Evolutionary conservation across 176 grass and related monocot species (phyloP).

Genomic region (Cenchrus purpureus): DNA sequence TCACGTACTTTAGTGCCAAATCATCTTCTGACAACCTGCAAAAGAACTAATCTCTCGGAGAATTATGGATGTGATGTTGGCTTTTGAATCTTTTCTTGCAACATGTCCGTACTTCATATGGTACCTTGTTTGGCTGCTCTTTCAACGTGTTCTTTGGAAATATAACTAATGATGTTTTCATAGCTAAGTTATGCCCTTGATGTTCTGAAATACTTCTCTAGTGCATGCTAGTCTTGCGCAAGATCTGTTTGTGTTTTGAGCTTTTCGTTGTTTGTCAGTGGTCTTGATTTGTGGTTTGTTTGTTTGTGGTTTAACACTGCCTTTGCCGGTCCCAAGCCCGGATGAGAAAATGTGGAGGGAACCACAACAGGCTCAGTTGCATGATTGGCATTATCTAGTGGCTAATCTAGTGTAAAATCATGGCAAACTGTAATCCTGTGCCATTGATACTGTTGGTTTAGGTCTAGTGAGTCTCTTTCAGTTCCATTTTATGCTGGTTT

Average conservation of each 20-base stretch:
- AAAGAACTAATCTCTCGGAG: neutral
- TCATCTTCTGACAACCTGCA: neutral
- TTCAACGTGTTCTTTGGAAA: no score
- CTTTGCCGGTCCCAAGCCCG: conserved; percentile 70
- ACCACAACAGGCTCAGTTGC: neutral
- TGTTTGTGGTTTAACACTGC: conserved; percentile 63
- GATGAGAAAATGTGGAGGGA: conserved; percentile 71
- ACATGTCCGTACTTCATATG: no score
- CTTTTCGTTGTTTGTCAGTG: neutral
- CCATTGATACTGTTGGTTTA: no score
- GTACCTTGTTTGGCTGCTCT: no score
- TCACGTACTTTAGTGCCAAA: neutral
- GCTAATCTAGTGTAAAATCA: no score
- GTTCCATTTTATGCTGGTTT: no score
- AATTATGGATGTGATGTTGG: no score
- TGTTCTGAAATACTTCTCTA: neutral
- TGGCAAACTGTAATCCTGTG: neutral
- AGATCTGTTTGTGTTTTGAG: neutral
- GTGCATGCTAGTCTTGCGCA: no score
- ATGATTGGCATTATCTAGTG: neutral
- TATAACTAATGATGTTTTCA: no score
- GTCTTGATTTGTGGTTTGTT: conserved; percentile 15
- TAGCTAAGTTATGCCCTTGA: neutral
- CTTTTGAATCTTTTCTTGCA: no score
- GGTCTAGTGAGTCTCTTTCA: no score